Percentiles rank a stretch among this genome's conserved stretches.
Conservation (phyloP, 2,329 filamentous ascomycete species). For the Xylaria sp. region DNA sequence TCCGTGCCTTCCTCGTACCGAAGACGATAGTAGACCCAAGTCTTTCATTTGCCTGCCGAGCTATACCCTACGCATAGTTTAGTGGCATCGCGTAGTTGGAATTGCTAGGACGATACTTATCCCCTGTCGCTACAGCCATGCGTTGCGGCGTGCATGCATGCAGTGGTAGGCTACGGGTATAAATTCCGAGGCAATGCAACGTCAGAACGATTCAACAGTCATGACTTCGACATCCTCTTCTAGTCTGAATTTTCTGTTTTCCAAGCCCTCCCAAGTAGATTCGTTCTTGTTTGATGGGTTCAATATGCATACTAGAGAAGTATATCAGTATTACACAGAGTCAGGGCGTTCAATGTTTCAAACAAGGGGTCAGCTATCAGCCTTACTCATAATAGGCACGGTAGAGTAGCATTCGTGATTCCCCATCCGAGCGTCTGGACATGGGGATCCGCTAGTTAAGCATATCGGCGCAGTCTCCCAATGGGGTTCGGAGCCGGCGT, state of each 20-base stretch:
- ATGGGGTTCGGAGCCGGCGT: conserved; percentile 12
- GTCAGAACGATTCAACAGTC: conserved; percentile 14
- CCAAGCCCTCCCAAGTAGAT: too few species aligned
- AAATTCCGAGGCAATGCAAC: conserved; percentile 25
- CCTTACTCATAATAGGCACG: not conserved
- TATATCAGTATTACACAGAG: too few species aligned
- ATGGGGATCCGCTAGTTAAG: conserved; percentile 7
- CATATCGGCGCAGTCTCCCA: conserved; percentile 23
- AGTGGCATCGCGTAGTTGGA: not conserved
- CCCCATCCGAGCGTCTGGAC: not conserved
- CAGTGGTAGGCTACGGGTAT: conserved; percentile 26
- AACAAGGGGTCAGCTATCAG: not conserved
- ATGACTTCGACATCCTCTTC: conserved; percentile 17
- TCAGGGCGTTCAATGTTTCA: too few species aligned
- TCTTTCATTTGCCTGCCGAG: not conserved
- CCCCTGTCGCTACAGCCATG: conserved; percentile 5
- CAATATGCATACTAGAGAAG: too few species aligned
- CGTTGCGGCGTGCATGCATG: conserved; percentile 20
- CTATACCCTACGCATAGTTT: not conserved
- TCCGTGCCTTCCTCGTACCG: not conserved
- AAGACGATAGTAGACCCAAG: not conserved
- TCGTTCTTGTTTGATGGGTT: too few species aligned
- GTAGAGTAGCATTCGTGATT: not conserved
- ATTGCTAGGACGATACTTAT: not conserved
- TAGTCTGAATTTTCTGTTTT: not conserved